Evolutionary conservation across 1,284 basidiomycete species (phyloP).

Genomic region (Cryptococcus hybrid): DNA sequence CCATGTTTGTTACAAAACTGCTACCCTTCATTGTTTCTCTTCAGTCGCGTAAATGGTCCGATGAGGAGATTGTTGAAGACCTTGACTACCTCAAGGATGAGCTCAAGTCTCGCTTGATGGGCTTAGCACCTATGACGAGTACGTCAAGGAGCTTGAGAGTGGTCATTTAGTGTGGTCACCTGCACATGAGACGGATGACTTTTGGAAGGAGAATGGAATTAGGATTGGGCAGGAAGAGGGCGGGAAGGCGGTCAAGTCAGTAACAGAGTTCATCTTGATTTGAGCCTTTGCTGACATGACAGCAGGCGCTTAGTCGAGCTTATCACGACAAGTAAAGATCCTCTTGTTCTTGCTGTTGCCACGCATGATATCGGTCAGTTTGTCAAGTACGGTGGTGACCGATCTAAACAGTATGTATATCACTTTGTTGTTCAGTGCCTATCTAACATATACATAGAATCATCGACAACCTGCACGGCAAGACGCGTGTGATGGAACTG

Average conservation of each 20-base stretch:
- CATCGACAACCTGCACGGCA: constrained; percentile 79
- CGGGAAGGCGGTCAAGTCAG: constrained; percentile 74
- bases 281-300: neutral
- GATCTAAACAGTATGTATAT: constrained; percentile 75
- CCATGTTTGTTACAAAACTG: constrained; percentile 86
- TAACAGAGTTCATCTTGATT: constrained; percentile 2
- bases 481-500: constrained; percentile 88
- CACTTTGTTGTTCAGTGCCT: neutral
- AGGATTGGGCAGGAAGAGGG: constrained; percentile 83
- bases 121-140: constrained; percentile 94
- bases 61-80: constrained; percentile 92
- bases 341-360: constrained; percentile 79
- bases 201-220: constrained; percentile 95
- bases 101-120: constrained; percentile 76
- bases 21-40: constrained; percentile 85
- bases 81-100: constrained; percentile 81
- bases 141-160: constrained; percentile 82
- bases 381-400: constrained; percentile 77
- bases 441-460: constrained; percentile 54
- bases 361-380: constrained; percentile 92
- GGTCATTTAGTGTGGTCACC: constrained; percentile 94
- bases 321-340: constrained; percentile 67
- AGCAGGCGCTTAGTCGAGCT: constrained; percentile 68
- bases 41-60: constrained; percentile 82
- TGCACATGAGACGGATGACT: constrained; percentile 91